Percentiles rank a stretch among this genome's conserved stretches.
Evolutionary conservation across 2,329 filamentous ascomycete genomes (phyloP).

Genomic region (Neofusicoccum parvum): DNA sequence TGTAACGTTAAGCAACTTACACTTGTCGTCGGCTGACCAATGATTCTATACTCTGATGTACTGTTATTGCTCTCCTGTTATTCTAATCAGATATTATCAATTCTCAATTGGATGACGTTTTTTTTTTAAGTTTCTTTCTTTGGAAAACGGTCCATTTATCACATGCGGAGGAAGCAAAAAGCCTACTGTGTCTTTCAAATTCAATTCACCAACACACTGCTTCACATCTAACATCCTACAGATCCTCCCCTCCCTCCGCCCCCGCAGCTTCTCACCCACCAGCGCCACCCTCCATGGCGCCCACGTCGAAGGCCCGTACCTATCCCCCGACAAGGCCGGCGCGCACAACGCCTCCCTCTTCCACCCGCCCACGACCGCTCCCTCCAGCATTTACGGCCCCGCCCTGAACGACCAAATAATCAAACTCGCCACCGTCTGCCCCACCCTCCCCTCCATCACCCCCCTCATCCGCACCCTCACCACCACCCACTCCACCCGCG

Average conservation of each 20-base stretch:
- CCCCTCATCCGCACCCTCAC: slow-evolving; percentile 47
- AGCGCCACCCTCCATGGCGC: slow-evolving; percentile 57
- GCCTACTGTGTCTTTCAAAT: background rate
- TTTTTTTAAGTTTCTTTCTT: too few relatives aligned
- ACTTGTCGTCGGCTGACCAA: too few relatives aligned
- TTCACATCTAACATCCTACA: slow-evolving; percentile 25
- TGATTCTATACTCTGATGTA: too few relatives aligned
- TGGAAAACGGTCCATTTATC: too few relatives aligned
- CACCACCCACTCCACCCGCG: slow-evolving; percentile 41
- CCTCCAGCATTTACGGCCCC: slow-evolving; percentile 49
- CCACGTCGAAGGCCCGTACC: slow-evolving; percentile 60
- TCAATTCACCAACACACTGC: background rate
- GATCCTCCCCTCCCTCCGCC: slow-evolving; percentile 53
- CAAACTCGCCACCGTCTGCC: slow-evolving; percentile 56
- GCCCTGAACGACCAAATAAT: slow-evolving; percentile 38
- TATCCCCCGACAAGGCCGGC: slow-evolving; percentile 56
- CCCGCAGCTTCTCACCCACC: slow-evolving; percentile 40
- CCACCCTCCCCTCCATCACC: slow-evolving; percentile 50
- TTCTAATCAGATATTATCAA: too few relatives aligned
- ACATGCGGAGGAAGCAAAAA: too few relatives aligned
- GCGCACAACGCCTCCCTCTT: slow-evolving; percentile 54
- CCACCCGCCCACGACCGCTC: slow-evolving; percentile 37
- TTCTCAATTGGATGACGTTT: too few relatives aligned
- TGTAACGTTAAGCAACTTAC: too few relatives aligned
- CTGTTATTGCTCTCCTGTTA: too few relatives aligned